Percentiles rank a stretch among this genome's conserved stretches.
Evolutionary conservation across 495 filamentous ascomycete genomes (phyloP).

Genomic region (Amphirosellinia nigrospora): DNA sequence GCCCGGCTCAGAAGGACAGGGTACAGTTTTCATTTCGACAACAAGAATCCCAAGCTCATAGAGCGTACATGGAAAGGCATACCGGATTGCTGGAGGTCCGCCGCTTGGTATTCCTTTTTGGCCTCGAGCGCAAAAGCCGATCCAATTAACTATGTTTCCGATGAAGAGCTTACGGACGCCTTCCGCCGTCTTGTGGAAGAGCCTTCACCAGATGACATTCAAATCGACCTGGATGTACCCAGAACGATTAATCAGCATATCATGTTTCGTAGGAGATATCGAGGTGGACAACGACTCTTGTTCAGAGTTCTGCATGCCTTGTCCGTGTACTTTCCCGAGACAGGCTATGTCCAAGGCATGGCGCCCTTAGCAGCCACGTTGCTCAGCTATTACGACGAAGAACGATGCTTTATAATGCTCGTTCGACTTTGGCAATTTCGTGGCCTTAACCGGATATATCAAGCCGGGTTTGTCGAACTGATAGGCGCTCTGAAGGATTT

Average conservation of each 20-base stretch:
- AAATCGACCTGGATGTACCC: conserved; percentile 97
- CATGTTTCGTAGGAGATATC: conserved; percentile 94
- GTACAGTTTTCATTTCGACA: conserved; percentile 93
- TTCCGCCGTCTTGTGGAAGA: conserved; percentile 73
- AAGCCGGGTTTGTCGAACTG: conserved; percentile 81
- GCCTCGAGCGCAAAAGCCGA: conserved; percentile 76
- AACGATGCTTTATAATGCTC: conserved; percentile 91
- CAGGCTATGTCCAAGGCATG: conserved; percentile 98
- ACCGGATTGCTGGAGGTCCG: conserved; percentile 91
- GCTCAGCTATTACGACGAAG: conserved; percentile 96
- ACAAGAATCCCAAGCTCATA: conserved; percentile 81
- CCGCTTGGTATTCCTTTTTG: conserved; percentile 95
- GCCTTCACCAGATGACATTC: conserved; percentile 87
- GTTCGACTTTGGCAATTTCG: conserved; percentile 89
- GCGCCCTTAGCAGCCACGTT: conserved; percentile 90
- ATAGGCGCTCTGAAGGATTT: conserved; percentile 91
- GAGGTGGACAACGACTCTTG: conserved; percentile 86
- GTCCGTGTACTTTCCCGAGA: conserved; percentile 87
- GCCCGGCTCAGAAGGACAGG: conserved; percentile 66
- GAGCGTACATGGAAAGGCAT: conserved; percentile 97
- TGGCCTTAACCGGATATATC: conserved; percentile 84
- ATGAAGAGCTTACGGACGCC: conserved; percentile 72
- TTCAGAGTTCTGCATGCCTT: conserved; percentile 93
- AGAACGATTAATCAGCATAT: conserved; percentile 95
- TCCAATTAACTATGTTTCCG: conserved; percentile 60